Evolutionary conservation across 495 filamentous ascomycete genomes (phyloP), one percentile per base, ranked within the genome.

Genomic region (Tuber aestivum): DNA sequence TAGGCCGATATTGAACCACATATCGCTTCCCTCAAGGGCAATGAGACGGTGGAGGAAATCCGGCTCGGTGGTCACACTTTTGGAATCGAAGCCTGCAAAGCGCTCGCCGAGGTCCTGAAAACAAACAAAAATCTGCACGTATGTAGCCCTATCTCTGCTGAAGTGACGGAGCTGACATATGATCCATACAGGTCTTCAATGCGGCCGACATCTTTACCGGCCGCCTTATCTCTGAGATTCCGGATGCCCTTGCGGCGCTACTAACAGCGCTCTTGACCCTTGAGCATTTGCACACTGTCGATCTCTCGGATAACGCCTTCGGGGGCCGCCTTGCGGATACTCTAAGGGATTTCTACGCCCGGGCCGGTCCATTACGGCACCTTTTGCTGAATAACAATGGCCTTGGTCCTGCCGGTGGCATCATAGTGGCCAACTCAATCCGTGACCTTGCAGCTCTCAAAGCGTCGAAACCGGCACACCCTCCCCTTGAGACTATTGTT

Each of bases 301-400:
- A 98, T 85, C 89, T 99, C 20, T 95, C 94, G 83, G 95, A 99
- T 85, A 99, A 99, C 84, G 95, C 95, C 68, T 99, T 99, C 82
- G 95, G 95, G 72, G 90, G 97, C 70, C 97, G 97, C 84, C 96
- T 93, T 20, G 90, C 92, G 82, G 91, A 91, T 41, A 91, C 92
- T 27, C 89, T 95, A 37, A 90, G 94, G 74, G 90, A 92, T 61
- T 99, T 97, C 86, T 89, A 98, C 70, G 90, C 92, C 40, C 87
- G 88, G 41, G 94, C 97, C 83, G 89, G 91, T 32, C 94, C 95
- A 14, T 90, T 99, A 21, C 92, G 92, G 82, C 93, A 97, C 84
- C 88, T 99, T 21, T 92, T 95, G 83, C 89, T 99, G 74, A 97
- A 97, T 86, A 99, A 99, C 86, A 99, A 99, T 84, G 95, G 95